Base-by-base conservation (phyloP, 306 rosid species). In the Heteromeles arbutifolia region DNA sequence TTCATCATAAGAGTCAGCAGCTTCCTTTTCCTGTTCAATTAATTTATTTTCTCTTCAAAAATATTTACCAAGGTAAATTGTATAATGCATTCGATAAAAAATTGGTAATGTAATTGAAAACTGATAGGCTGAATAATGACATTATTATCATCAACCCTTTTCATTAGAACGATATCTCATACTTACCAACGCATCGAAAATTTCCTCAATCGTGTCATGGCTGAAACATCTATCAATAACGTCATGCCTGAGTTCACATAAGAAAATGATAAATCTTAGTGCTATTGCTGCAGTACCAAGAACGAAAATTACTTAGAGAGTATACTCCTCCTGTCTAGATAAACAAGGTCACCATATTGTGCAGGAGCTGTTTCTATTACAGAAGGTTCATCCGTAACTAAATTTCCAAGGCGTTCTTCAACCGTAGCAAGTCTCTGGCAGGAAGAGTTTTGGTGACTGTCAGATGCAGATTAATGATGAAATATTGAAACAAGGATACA, bases 161-260 rank as follows among this genome's bases (percentile, higher is more conserved):
- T 22, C 3, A 8, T 72, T 9, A 22, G 28, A 56, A 43, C 21
- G 19, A 67, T 43, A 54, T 50, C 24, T 41, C 74, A 82, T 84
- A 59, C 93, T 90, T 86, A 95, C 99, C 98, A 95, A 84, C 59
- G 93, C 92, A 77, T 85, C 97, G 64, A 89, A 65, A 77, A 90
- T 92, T 90, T 92, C 97, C 85, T 92, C 99, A 62, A 95, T 83
- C 1, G 99, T 85, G 81, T 95, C 99, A 18, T 84, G 92, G 87
- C 93, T 31, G 82, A 95, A 95, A 77, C 97, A 95, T 79, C 74
- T 85, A 80, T 89, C 96, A 58, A 90, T 87, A 39, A 69, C 78
- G 54, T 89, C 93, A 69, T 89, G 83, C 91, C 99, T 92, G 88
- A 22, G 80, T 73, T 69, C 78, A 74, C 65, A 76, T 25, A 25